Percentiles rank a stretch among this genome's conserved stretches.
phyloP scores from a whole-genome alignment of 2,329 filamentous ascomycete genomes.

The Colletotrichum scovillei region DNA sequence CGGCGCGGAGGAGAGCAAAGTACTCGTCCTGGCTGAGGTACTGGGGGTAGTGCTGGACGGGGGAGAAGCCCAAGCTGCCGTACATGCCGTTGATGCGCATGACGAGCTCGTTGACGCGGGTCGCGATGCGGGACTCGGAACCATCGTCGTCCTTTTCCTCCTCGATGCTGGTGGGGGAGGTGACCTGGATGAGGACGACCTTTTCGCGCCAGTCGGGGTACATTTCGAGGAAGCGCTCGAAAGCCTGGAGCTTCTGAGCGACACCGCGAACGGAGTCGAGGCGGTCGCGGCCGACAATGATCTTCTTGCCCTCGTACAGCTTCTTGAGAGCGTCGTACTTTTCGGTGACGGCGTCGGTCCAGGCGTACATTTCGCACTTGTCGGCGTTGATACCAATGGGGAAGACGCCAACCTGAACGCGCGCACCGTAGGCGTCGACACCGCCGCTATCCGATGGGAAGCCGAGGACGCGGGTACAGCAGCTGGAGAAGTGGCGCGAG shows the following conservation, averaged over 20 bases:
- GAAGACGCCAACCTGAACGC: conserved; percentile 92
- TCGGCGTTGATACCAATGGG: conserved; percentile 94
- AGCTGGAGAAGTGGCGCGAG: conserved; percentile 92
- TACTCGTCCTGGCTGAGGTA: conserved; percentile 93
- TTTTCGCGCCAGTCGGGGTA: conserved; percentile 93
- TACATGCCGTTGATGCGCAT: conserved; percentile 92
- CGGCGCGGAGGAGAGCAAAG: conserved; percentile 90
- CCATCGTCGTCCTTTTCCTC: conserved; percentile 76
- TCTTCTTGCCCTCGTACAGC: conserved; percentile 88
- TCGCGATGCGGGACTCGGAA: conserved; percentile 82
- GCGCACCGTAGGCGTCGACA: conserved; percentile 88
- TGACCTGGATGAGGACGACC: conserved; percentile 95
- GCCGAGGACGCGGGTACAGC: conserved; percentile 90
- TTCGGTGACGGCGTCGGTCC: conserved; percentile 75
- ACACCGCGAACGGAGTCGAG: conserved; percentile 93
- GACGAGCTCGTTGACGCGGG: conserved; percentile 90
- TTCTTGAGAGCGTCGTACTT: conserved; percentile 79
- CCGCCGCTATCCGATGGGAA: conserved; percentile 88
- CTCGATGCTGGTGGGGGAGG: conserved; percentile 84
- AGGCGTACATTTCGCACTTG: conserved; percentile 80
- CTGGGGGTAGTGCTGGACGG: conserved; percentile 94
- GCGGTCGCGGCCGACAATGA: conserved; percentile 95
- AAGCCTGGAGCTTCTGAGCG: conserved; percentile 94
- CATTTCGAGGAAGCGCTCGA: conserved; percentile 89
- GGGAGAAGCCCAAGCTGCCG: conserved; percentile 88